Conservation (phyloP, 2,329 filamentous ascomycete genomes). For the Neofusicoccum cordaticola region DNA sequence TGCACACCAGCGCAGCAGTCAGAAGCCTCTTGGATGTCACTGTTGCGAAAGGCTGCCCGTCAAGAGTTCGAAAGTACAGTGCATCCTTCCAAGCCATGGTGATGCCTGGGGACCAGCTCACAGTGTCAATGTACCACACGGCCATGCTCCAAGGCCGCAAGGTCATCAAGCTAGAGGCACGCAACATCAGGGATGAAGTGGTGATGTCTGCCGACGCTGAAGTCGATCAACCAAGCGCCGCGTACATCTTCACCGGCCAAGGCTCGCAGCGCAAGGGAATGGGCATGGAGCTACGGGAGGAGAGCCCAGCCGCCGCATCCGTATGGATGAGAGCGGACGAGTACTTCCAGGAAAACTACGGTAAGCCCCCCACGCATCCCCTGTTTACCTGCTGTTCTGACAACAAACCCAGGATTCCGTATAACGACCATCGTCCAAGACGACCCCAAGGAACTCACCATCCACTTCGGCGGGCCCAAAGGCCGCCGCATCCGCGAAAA, state of each 20-base stretch:
- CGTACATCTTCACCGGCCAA: constrained; percentile 44
- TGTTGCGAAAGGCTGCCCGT: constrained; percentile 23
- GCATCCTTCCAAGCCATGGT: constrained; percentile 39
- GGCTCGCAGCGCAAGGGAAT: constrained; percentile 40
- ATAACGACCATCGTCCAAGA: constrained; percentile 37
- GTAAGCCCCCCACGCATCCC: constrained; percentile 21
- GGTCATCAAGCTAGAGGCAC: constrained; percentile 33
- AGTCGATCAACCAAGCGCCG: constrained; percentile 32
- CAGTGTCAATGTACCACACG: constrained; percentile 32
- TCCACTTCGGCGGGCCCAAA: constrained; percentile 40
- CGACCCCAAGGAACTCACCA: constrained; percentile 38
- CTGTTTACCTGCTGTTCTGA: background rate
- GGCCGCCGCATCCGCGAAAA: constrained; percentile 34
- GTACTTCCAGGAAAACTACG: constrained; percentile 34
- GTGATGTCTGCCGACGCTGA: constrained; percentile 32
- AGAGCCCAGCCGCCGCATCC: constrained; percentile 29
- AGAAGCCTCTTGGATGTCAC: constrained; percentile 27
- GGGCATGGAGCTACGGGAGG: constrained; percentile 43
- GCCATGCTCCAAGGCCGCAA: constrained; percentile 36
- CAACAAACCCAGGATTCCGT: constrained; percentile 24
- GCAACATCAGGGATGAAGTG: constrained; percentile 31
- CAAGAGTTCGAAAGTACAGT: constrained; percentile 27
- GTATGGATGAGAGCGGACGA: constrained; percentile 56
- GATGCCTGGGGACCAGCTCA: constrained; percentile 33
- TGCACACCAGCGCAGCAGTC: constrained; percentile 37